Conservation (phyloP, 805 yeast genomes). For the Cyberlindnera bimundalis region DNA sequence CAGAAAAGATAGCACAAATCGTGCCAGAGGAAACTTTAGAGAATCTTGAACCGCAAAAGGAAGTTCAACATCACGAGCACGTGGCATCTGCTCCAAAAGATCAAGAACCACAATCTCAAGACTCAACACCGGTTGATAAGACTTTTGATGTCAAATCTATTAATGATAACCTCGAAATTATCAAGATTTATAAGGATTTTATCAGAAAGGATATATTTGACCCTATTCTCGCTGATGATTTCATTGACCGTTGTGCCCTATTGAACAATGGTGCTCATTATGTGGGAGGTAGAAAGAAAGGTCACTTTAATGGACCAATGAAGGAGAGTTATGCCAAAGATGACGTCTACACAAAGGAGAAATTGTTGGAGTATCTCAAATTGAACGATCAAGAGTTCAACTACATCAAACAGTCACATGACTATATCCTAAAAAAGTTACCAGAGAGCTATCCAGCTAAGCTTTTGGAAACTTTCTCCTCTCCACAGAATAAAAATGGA, state of each 20-base stretch:
- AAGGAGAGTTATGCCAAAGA: conserved; percentile 17
- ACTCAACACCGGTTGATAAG: no score
- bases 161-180: conserved; percentile 3
- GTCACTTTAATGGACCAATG: conserved; percentile 17
- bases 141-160: conserved; percentile 1
- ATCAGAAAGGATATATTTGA: conserved; percentile 10
- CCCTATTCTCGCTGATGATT: conserved; percentile 14
- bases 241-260: conserved; percentile 13
- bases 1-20: background rate
- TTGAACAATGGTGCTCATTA: conserved; percentile 16
- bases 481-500: conserved; percentile 37
- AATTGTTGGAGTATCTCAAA: conserved; percentile 9
- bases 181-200: conserved; percentile 9
- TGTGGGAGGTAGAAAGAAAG: conserved; percentile 13
- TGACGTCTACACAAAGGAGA: conserved; percentile 17
- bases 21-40: background rate
- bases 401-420: conserved; percentile 13
- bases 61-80: background rate
- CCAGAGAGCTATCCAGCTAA: conserved; percentile 24
- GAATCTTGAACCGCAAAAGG: background rate
- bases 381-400: conserved; percentile 10
- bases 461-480: conserved; percentile 1
- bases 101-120: no score
- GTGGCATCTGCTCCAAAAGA: background rate
- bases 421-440: conserved; percentile 26